A percentile compares a stretch with the other conserved stretches of the same genome.
Evolutionary conservation across 2,329 filamentous ascomycete genomes (phyloP).

Genomic region (Pseudocercospora cruenta): DNA sequence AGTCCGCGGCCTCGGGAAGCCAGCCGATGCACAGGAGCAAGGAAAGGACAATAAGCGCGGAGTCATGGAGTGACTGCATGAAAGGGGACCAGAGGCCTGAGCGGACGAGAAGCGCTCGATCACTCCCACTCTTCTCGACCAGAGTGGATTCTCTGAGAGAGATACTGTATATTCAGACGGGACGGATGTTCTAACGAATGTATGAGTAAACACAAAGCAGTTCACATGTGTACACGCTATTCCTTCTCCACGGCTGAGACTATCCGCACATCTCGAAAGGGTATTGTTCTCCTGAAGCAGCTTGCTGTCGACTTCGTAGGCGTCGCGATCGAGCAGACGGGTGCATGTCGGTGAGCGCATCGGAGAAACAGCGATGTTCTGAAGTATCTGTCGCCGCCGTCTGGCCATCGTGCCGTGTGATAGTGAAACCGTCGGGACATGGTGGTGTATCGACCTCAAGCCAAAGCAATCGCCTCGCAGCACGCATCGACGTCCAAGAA

Average conservation of each 20-base stretch:
- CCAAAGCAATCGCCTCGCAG: neutral
- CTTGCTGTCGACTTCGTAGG: neutral
- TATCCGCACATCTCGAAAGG: neutral
- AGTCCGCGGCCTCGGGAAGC: conserved; percentile 30
- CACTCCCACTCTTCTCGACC: neutral
- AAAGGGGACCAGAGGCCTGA: conserved; percentile 10
- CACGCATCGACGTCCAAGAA: neutral
- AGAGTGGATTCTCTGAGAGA: no score
- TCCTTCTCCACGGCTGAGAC: neutral
- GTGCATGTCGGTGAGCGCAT: neutral
- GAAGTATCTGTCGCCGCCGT: neutral
- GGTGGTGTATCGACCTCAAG: neutral
- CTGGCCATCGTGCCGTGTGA: neutral
- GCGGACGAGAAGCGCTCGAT: neutral
- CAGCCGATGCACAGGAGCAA: conserved; percentile 4
- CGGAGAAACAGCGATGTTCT: neutral
- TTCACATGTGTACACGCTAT: neutral
- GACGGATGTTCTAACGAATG: neutral
- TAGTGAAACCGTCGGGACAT: neutral
- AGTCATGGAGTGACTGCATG: conserved; percentile 32
- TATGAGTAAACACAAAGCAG: neutral
- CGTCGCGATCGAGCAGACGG: neutral
- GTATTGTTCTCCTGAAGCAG: neutral
- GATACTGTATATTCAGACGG: neutral
- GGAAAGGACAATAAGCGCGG: conserved; percentile 4